These are phyloP conservation scores for Tilletiopsis washingtonensis DNA, from an alignment of 1,284 basidiomycete genomes.

Conservation along the genomic window DNA sequence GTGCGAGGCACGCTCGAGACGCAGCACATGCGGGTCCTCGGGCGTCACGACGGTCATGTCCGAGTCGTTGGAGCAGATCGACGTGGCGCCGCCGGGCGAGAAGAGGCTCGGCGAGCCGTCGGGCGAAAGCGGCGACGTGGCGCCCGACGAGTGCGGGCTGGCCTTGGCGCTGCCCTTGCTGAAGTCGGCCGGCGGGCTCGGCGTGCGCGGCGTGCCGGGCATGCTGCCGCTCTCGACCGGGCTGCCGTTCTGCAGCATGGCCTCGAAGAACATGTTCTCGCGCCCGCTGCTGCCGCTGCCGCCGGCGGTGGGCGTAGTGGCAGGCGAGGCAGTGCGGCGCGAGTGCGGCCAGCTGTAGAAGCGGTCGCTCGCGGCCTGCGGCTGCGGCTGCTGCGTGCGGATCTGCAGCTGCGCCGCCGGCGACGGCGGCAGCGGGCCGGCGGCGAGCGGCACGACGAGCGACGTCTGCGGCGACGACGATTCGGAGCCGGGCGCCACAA, in stretches of 20 bases:
- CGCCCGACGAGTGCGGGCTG: too few species aligned
- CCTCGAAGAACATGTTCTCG: too few species aligned
- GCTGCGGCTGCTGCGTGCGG: too few species aligned
- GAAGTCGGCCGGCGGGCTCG: too few species aligned
- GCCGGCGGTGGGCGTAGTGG: slow-evolving; percentile 3
- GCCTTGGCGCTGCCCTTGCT: too few species aligned
- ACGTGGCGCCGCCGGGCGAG: slow-evolving; percentile 27
- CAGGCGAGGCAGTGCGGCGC: slow-evolving; percentile 15
- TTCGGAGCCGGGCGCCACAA: slow-evolving; percentile 9
- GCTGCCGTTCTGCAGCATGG: too few species aligned
- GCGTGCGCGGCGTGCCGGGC: too few species aligned
- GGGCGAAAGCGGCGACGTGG: slow-evolving; percentile 29
- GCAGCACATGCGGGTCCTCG: not conserved
- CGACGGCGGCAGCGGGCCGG: slow-evolving; percentile 6
- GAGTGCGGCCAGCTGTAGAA: slow-evolving; percentile 29
- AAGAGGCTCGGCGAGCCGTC: slow-evolving; percentile 28
- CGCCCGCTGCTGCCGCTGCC: not conserved
- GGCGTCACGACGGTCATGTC: slow-evolving; percentile 24
- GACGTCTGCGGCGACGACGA: slow-evolving; percentile 18
- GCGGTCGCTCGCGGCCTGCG: too few species aligned
- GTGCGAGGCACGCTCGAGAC: slow-evolving; percentile 1
- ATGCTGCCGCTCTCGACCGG: too few species aligned
- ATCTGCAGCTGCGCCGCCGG: too few species aligned
- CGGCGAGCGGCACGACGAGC: slow-evolving; percentile 5
- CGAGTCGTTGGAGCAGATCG: slow-evolving; percentile 27